Evolutionary conservation across 164 flowering plant genomes (phyloP).

Genomic region (Berberis vulgaris): DNA sequence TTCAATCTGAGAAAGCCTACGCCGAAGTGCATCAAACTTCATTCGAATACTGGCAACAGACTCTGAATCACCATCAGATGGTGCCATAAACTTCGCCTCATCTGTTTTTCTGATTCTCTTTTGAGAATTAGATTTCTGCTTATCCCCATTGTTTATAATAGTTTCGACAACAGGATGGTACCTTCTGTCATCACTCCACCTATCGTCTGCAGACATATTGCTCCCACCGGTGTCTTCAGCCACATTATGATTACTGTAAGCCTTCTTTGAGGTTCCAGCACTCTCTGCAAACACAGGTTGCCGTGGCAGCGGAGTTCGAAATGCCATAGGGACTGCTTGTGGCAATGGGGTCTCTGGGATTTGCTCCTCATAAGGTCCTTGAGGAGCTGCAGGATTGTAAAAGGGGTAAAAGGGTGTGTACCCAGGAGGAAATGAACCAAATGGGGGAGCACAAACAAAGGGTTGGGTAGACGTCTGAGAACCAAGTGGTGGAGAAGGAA

Average conservation of each 20-base stretch:
- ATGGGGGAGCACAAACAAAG: conserved; percentile 39
- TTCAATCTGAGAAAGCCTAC: conserved; percentile 28
- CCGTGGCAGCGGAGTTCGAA: conserved; percentile 18
- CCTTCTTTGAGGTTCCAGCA: too few species aligned
- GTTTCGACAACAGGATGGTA: background rate
- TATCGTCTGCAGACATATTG: too few species aligned
- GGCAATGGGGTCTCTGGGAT: conserved; percentile 12
- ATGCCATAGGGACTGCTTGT: conserved; percentile 12
- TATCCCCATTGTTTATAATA: conserved; percentile 3
- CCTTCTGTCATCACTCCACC: conserved; percentile 6
- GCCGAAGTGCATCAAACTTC: conserved; percentile 30
- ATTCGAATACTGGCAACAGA: conserved; percentile 20
- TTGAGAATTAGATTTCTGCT: conserved; percentile 14
- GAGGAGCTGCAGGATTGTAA: conserved; percentile 21
- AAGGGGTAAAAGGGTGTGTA: conserved; percentile 55
- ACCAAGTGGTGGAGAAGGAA: conserved; percentile 35
- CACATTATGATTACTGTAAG: too few species aligned
- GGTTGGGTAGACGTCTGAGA: conserved; percentile 35
- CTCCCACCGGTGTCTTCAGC: too few species aligned
- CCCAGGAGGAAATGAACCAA: conserved; percentile 57
- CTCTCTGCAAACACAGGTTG: conserved; percentile 11
- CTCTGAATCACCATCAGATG: conserved; percentile 24
- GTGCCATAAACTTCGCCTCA: conserved; percentile 5
- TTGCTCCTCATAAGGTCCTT: conserved; percentile 17
- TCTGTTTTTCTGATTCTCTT: conserved; percentile 16